Evolutionary conservation across 202 grass and related monocot species (phyloP), one percentile per base, ranked within the genome.

Genomic region (Elaeis oleifera): DNA sequence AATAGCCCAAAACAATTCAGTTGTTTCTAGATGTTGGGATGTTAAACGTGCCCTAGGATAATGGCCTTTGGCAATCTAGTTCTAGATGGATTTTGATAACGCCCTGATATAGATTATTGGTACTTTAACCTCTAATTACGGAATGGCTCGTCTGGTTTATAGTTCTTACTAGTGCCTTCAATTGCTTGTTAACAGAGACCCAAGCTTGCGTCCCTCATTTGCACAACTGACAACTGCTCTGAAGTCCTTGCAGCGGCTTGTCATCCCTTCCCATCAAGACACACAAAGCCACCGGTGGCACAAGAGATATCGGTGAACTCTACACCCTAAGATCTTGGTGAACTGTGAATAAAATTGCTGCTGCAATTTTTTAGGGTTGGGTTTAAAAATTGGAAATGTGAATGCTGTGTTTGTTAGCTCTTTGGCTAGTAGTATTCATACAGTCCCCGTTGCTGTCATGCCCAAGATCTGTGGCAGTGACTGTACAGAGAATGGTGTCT

Each of bases 291-390:
- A 21, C 83, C 69, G 15, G 85, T 87, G 70, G 70, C 75, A 23
- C 94, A 89, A 71, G 94, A 89, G 62, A 99, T 94, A 76, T 89
- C 80, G 64, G 94, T 99, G 74, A 87, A 89, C 60, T 82, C 80
- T n/a, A 94, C 94, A 21, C 94, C 94, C 24, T 94, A 65, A 84
- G 23, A 19, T 13, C 0, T 19, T 66, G 15, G 20, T 48, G 64
- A 44, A 18, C 32, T 77, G 80, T 84, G 78, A 58, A 82, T 77
- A 77, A 72, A 70, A 28, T 26, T 23, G 67, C 77, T 50, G 63
- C 49, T 29, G 49, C 44, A 68, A 44, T 28, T 79, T 81, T 64
- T 79, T 31, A 62, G n/a, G 27, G 50, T 71, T 53, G 67, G 50
- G 31, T 53, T 64, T 44, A 64, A 64, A 75, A 68, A 61, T 63